Conservation (phyloP, 306 rosid species). For the Pterocarpus macrocarpus region DNA sequence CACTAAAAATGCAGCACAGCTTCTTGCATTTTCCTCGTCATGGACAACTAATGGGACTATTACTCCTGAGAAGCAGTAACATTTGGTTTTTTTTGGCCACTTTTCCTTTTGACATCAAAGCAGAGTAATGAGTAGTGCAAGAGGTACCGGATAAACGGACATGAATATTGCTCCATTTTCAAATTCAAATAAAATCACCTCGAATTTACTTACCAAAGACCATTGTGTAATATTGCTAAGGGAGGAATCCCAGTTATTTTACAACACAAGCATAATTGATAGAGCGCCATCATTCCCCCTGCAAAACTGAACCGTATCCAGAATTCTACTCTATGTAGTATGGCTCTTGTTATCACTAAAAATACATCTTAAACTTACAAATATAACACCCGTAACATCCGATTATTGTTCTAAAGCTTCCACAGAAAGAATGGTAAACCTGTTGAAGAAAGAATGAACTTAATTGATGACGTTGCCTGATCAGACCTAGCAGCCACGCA, state of each 20-base stretch:
- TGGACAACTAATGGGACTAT: no score
- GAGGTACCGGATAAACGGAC: no score
- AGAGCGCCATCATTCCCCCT: conserved; percentile 27
- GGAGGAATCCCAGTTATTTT: conserved; percentile 40
- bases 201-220: conserved; percentile 27
- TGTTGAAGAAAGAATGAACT: conserved; percentile 52
- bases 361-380: conserved; percentile 43
- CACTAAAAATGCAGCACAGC: no score
- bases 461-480: conserved; percentile 40
- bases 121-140: no score
- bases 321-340: conserved; percentile 30
- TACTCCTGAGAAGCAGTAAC: no score
- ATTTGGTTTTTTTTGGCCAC: no score
- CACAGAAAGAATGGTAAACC: conserved; percentile 56
- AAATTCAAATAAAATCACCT: conserved; percentile 11
- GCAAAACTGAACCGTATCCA: conserved; percentile 43
- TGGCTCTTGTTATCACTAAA: conserved; percentile 44
- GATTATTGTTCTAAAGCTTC: conserved; percentile 48
- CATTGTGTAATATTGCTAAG: conserved; percentile 16
- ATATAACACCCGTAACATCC: conserved; percentile 37
- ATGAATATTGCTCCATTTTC: neutral
- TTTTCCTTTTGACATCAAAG: no score
- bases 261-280: conserved; percentile 47
- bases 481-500: conserved; percentile 31
- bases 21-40: no score